Percentiles rank a stretch among this genome's conserved stretches.
These are phyloP conservation scores for Botrytis tulipae DNA, from an alignment of 2,329 filamentous ascomycete species.

Conservation along the genomic window DNA sequence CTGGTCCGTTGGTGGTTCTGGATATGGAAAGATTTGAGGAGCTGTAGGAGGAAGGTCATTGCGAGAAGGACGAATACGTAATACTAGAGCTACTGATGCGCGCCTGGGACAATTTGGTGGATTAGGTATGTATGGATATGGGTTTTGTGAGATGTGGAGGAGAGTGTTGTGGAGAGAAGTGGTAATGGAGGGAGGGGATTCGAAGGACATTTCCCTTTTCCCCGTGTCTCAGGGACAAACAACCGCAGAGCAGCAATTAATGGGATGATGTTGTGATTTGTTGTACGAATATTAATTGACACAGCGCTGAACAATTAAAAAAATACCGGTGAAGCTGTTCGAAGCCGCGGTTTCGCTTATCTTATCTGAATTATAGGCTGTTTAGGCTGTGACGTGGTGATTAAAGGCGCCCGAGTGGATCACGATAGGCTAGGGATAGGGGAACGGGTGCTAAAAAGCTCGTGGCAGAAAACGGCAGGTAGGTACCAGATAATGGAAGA, in stretches of 20 bases:
- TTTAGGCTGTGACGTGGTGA: conserved; percentile 12
- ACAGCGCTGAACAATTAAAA: not conserved
- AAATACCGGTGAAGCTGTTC: not conserved
- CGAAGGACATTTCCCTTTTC: conserved; percentile 20
- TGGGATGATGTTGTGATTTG: not conserved
- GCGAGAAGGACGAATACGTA: conserved; percentile 60
- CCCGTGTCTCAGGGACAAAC: not conserved
- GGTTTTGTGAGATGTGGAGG: conserved; percentile 42
- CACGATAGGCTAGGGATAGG: conserved; percentile 1
- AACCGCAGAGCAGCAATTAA: not conserved
- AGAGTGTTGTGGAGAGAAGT: conserved; percentile 33
- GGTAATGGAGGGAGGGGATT: conserved; percentile 22
- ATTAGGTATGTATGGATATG: conserved; percentile 49
- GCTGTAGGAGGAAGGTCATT: conserved; percentile 48
- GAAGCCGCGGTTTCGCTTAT: conserved; percentile 20
- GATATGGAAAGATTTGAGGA: conserved; percentile 23
- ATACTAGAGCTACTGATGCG: conserved; percentile 64
- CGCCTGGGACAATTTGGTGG: conserved; percentile 44
- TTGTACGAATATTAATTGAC: not conserved
- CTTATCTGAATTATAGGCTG: conserved; percentile 13
- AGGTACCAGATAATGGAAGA: not conserved
- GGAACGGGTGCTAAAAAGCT: conserved; percentile 1
- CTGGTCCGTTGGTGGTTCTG: conserved; percentile 30
- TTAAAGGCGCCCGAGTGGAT: not conserved
- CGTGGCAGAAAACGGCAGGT: conserved; percentile 4